Evolutionary conservation across 345 rosid genomes (phyloP), one percentile per base, ranked within the genome.

Genomic region (Eucalyptus decipiens): DNA sequence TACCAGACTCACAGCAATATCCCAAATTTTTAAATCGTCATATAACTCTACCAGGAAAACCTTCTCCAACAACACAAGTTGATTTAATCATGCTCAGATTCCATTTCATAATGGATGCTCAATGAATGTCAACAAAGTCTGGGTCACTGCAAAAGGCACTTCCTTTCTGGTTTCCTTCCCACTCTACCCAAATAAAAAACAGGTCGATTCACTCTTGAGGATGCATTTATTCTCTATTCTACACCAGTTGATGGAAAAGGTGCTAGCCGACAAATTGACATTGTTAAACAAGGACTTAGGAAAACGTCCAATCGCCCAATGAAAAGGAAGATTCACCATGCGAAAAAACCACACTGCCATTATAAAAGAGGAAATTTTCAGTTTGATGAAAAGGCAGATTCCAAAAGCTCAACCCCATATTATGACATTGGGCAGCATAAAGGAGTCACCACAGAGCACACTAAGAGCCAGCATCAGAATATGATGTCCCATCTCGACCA

Each of bases 261-360:
- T 90, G 69, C 80, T 52, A 21, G 88, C 7, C 26, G 60, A 88
- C 47, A 89, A 76, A 87, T 54, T 88, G 16, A 65, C 87, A 87
- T 92, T 37, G 52, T 72, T 80, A 42, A 90, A 87, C 52, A 89
- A 87, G 69, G 88, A 87, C 26, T 47, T 34, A 48, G 14, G 72
- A 28, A 83, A 45, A 85, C 24, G 50, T 86, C 86, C 58, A 89
- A 86, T 91, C 92, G 92, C 92, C 90, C 90, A 51, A 43, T 76
- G 90, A 91, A 88, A 88, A 89, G 88, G 92, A 90, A 91, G 92
- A 89, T 93, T 40, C 93, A 91, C 85, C 92, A 89, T 90, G 97
- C 90, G 94, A 93, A 94, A 93, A 94, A 92, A 93, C 94, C 93
- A 89, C 92, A 91, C 90, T 89, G 96, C 88, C 88, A 93, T 88